A percentile compares a stretch with the other conserved stretches of the same genome.
Conservation (phyloP, 768 basidiomycete genomes). For the Leccinum incarnatum region DNA sequence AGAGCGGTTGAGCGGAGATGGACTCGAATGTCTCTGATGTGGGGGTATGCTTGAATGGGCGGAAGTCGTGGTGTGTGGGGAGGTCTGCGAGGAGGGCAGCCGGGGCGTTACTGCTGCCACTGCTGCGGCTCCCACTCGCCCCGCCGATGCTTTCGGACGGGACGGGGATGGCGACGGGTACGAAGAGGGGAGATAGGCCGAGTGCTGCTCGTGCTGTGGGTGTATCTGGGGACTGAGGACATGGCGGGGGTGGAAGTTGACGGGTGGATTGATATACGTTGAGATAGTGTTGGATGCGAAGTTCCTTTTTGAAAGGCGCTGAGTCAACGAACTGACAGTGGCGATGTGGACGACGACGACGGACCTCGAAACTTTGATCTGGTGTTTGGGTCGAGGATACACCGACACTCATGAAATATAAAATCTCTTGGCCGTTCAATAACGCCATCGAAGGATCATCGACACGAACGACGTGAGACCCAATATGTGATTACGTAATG, state of each 20-base stretch:
- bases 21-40: constrained; percentile 33
- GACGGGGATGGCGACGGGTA: constrained; percentile 35
- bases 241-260: constrained; percentile 43
- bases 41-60: constrained; percentile 17
- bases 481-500: constrained; percentile 7
- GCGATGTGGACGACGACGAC: background rate
- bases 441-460: constrained; percentile 10
- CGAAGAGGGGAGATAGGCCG: constrained; percentile 50
- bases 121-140: background rate
- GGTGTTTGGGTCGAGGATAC: constrained; percentile 9
- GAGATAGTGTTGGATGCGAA: constrained; percentile 54
- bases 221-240: constrained; percentile 46
- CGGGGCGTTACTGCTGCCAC: background rate
- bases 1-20: constrained; percentile 39
- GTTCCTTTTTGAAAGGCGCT: constrained; percentile 41
- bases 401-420: constrained; percentile 31
- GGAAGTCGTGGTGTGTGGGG: constrained; percentile 26
- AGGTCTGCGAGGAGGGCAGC: constrained; percentile 16
- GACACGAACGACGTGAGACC: background rate
- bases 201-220: constrained; percentile 42
- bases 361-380: constrained; percentile 31
- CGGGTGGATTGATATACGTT: constrained; percentile 46
- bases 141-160: constrained; percentile 2
- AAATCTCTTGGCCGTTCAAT: constrained; percentile 12
- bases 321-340: no score